Evolutionary conservation across 2,329 filamentous ascomycete species (phyloP), one percentile per base, ranked within the genome.

Genomic region (Cercospora brassicicola): DNA sequence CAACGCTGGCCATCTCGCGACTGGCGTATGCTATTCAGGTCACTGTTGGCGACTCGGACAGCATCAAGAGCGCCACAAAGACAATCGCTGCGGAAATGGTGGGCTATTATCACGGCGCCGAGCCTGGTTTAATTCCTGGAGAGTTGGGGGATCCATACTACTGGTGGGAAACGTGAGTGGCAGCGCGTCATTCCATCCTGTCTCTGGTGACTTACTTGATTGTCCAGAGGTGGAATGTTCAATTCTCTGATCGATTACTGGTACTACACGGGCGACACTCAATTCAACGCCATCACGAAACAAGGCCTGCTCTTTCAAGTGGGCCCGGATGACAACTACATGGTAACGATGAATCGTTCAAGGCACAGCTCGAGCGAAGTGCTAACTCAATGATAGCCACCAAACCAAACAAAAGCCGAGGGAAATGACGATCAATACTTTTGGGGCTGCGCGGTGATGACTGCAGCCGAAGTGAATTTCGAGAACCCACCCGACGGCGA

Each of bases 81-180:
- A 76, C 77, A 11, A 76, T 79, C 20, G 83, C 83, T 5, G 78
- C 82, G 64, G 83, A 82, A 39, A 81, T 86, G 78, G 83, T 86
- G 78, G 73, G 74, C n/a, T 84, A 83, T 70, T 87, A 87, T 73
- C 78, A 79, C 31, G 85, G 85, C 13, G 85, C 86, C 67, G 75
- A 81, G 45, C 81, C 84, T 1, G 83, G 83, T 6, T 78, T 81
- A 10, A 82, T 82, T 30, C 84, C 84, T 4, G 85, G 85, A 53
- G 79, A 84, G 65, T 79, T 93, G 45, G 87, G 88, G 1, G 78
- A 84, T 30, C 89, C 89, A 69, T 90, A 89, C 76, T 91, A 91
- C 82, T 92, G 89, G 89, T 92, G 89, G 89, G 87, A 91, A 75
- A 87, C 86, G 15, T 70, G 72, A 57, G 75, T 59, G 31, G 6